Evolutionary conservation across 1,284 basidiomycete genomes (phyloP), one percentile per base, ranked within the genome.

Genomic region (Pterulicium gracile): DNA sequence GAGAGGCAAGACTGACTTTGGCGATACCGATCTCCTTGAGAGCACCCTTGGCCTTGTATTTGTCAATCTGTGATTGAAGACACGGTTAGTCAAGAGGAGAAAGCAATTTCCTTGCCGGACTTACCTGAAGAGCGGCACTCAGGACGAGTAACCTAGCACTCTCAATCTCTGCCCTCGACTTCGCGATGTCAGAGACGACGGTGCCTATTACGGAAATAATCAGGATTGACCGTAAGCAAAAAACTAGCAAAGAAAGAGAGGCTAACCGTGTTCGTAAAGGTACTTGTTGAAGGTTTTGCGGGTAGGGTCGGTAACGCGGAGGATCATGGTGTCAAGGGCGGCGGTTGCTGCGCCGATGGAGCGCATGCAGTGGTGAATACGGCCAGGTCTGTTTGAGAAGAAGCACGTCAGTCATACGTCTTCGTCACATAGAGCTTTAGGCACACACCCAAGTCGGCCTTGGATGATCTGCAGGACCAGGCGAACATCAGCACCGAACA

Each of bases 341-440:
- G 78, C 73, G 51, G 86, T 81, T 1, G 94, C 96, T 19, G 79
- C 77, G 36, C 95, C 95, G 51, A 98, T 88, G 17, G 90, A 89
- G 42, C 95, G 82, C 95, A 98, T 98, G 72, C 93, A 96, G 64
- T 98, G 95, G 62, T 98, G 95, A 56, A 98, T 88, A 48, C 96
- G 84, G 19, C 95, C 95, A 48, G 95, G 95, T 42, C 88, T 87
- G 53, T 40, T 47, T 42, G 22, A 47, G 24, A 45, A 47, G 40
- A 45, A 15, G 43, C n/a, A 24, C 3, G 40, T 22, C 35, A 19
- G 45, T 7, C 24, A 15, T 14, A 23, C 2, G 18, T 44, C 7
- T 27, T 24, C 15, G 24, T 24, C 42, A 3, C 42, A 47, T 23
- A 47, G 10, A 23, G 61, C 73, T 50, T 59, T n/a, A n/a, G n/a